Evolutionary conservation across 352 stramenopile genomes (phyloP), one percentile per base, ranked within the genome.

Genomic region (Pythium aquatile): DNA sequence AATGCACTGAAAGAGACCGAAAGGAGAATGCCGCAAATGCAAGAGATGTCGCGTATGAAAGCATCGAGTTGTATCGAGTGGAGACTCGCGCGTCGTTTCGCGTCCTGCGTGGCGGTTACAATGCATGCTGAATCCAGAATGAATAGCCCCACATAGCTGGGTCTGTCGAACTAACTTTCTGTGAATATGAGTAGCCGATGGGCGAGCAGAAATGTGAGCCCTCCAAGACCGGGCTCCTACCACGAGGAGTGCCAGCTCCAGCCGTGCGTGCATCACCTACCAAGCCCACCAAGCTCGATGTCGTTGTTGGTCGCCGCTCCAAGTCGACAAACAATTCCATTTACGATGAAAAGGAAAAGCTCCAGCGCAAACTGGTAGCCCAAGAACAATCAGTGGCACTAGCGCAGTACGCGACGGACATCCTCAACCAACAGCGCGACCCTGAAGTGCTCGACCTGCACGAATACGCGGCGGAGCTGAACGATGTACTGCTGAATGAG

Each of bases 401-500:
- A 16, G 76, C 75, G 6, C 35, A 77, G 17, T 77, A 75, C 24
- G 79, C 83, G 10, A 91, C 76, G 30, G 26, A 37, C 26, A 82
- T 91, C 10, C 61, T 91, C 53, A 68, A 26, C 72, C 73, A 56
- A 47, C 77, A 69, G 42, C 69, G n/a, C 20, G 75, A 89, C 53
- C 74, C 78, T 8, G 81, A 90, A 58, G 79, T 81, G 9, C 69
- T 92, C 29, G 76, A 92, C 47, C 59, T 92, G 26, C 69, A 67
- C 13, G 56, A 70, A 40, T 86, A 75, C 29, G 66, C 76, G 11
- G 40, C 48, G 8, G 81, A 83, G 48, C 66, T 92, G 2, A 70
- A 81, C 47, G 83, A 90, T 55, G 68, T 74, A 28, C 42, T 92
- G 52, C 59, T 92, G 49, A 79, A 79, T 20, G 83, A 90, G 61